Percentiles rank a stretch among this genome's conserved stretches.
These are phyloP conservation scores for Candida sp. DNA, from an alignment of 1,139 yeast species.

Conservation along the genomic window DNA sequence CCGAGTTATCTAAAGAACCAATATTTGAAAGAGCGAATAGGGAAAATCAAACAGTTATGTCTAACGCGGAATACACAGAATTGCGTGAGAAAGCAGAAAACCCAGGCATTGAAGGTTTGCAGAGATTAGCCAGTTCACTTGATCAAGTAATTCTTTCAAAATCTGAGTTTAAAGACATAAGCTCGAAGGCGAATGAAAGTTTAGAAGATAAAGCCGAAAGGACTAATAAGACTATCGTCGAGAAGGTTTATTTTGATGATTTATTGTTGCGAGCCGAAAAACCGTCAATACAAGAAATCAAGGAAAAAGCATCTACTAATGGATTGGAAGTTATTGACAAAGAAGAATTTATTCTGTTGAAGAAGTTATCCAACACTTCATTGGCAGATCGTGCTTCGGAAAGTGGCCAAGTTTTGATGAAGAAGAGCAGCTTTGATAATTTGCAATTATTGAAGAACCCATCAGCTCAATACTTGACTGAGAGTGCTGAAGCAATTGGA, in stretches of 20 bases:
- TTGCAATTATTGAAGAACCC: conserved; percentile 18
- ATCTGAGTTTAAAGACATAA: conserved; percentile 7
- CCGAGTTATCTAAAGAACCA: conserved; percentile 5
- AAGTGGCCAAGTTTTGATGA: conserved; percentile 32
- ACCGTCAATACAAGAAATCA: conserved; percentile 32
- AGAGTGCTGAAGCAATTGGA: conserved; percentile 18
- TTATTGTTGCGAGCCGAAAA: conserved; percentile 32
- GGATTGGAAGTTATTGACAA: conserved; percentile 25
- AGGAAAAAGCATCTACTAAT: conserved; percentile 21
- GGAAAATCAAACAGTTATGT: conserved; percentile 11
- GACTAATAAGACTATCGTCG: conserved; percentile 19
- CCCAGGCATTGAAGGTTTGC: conserved; percentile 18
- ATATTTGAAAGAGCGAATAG: conserved; percentile 15
- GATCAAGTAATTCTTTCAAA: conserved; percentile 10
- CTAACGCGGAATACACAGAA: conserved; percentile 16
- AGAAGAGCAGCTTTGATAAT: conserved; percentile 26
- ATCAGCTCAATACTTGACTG: conserved; percentile 17
- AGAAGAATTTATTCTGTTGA: conserved; percentile 21
- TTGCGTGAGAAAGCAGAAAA: conserved; percentile 12
- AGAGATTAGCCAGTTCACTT: conserved; percentile 13
- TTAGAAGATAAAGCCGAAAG: conserved; percentile 23
- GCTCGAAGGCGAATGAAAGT: conserved; percentile 11
- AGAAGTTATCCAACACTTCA: conserved; percentile 13
- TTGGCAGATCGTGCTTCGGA: conserved; percentile 18
- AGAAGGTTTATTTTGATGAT: conserved; percentile 25